These are phyloP conservation scores for Peribolospora baueri DNA, from an alignment of 768 basidiomycete genomes.

Conservation along the genomic window DNA sequence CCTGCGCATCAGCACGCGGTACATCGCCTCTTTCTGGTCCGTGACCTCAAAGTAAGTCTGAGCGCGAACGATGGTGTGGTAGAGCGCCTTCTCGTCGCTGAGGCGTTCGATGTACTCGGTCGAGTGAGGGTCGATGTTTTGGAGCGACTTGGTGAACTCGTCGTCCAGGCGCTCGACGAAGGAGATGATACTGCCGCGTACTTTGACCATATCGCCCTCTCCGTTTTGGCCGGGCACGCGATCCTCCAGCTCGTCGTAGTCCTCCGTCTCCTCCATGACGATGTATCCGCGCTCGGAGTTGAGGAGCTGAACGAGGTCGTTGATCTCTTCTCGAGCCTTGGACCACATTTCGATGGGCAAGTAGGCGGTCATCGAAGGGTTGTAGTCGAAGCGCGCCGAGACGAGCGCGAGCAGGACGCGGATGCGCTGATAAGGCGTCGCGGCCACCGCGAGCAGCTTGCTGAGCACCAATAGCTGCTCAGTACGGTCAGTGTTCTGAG, in stretches of 20 bases:
- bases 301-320: conserved; percentile 60
- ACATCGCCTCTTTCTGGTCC: conserved; percentile 27
- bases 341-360: conserved; percentile 88
- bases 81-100: conserved; percentile 84
- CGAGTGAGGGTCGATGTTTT: conserved; percentile 95
- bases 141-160: conserved; percentile 88
- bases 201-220: conserved; percentile 46
- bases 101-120: conserved; percentile 95
- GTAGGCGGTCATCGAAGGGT: conserved; percentile 44
- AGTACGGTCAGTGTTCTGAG: conserved; percentile 77
- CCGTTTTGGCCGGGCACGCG: conserved; percentile 39
- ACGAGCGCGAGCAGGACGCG: conserved; percentile 81
- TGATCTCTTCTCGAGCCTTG: conserved; percentile 62
- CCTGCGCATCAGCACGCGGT: conserved; percentile 76
- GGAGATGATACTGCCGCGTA: conserved; percentile 87
- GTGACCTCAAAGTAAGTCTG: conserved; percentile 76
- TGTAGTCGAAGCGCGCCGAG: conserved; percentile 91
- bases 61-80: conserved; percentile 74
- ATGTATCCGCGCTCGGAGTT: conserved; percentile 43
- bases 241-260: conserved; percentile 77
- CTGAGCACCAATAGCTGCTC: conserved; percentile 85
- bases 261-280: conserved; percentile 58
- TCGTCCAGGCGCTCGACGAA: conserved; percentile 91
- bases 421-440: conserved; percentile 73
- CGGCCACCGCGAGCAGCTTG: conserved; percentile 58